These are phyloP conservation scores for Aspergillus sp. DNA, from an alignment of 2,329 filamentous ascomycete genomes.

Conservation along the genomic window DNA sequence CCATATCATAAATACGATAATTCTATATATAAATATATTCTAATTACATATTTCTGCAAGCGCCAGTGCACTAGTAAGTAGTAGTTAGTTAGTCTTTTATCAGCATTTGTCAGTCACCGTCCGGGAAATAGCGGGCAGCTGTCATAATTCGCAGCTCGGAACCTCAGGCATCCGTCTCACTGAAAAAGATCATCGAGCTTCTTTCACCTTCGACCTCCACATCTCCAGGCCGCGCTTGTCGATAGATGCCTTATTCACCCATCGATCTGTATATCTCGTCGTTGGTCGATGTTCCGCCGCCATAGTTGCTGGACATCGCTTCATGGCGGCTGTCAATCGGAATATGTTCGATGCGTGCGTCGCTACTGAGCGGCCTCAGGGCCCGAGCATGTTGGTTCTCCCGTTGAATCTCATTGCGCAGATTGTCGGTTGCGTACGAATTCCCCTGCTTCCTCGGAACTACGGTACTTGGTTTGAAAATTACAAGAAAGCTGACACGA, in stretches of 20 bases:
- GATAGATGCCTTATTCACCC: conserved; percentile 12
- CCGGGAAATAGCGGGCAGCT: not conserved
- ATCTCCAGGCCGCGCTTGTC: not conserved
- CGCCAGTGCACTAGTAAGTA: too few species aligned
- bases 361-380: conserved; percentile 28
- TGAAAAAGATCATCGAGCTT: conserved; percentile 4
- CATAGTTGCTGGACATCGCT: conserved; percentile 30
- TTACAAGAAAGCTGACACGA: not conserved
- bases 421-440: conserved; percentile 55
- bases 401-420: conserved; percentile 60
- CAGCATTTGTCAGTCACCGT: not conserved
- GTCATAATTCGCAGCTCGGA: conserved; percentile 2
- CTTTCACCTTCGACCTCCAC: conserved; percentile 9
- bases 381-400: conserved; percentile 41
- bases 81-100: too few species aligned
- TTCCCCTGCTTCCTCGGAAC: not conserved
- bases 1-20: not conserved
- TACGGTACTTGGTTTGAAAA: not conserved
- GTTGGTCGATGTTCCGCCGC: conserved; percentile 29
- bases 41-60: too few species aligned
- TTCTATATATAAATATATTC: not conserved
- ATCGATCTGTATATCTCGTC: conserved; percentile 10
- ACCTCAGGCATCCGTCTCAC: conserved; percentile 6
- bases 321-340: conserved; percentile 43
- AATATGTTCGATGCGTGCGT: conserved; percentile 44